Base-by-base conservation (phyloP, 352 stramenopile genomes). In the Globisporangium nodosum region DNA sequence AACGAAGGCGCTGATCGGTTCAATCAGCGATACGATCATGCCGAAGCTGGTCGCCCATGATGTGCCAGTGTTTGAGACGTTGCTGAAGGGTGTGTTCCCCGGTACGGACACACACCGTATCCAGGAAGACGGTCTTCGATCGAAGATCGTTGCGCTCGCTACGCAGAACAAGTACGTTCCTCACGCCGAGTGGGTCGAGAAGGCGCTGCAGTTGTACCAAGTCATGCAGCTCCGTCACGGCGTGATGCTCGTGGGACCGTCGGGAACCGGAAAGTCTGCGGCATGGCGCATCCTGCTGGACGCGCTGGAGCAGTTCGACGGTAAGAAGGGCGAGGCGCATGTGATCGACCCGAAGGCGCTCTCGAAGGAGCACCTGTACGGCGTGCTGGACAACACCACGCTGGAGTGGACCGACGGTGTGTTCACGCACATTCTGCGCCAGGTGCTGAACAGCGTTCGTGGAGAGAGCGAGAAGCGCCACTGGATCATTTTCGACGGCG, bases 401-500 rank as follows among this genome's bases (percentile, higher is more conserved):
- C 77, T 99, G 3, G 98, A 99, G 68, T 99, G 98, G 98, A 99
- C 93, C 16, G 97, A 99, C 71, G 98, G 98, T 67, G 86, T 99
- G 46, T 99, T 99, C 65, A 99, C 98, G 24, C 85, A 96, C 62
- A 73, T 99, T 39, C 71, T 99, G 8, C 85, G 98, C 9, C 87
- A 97, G 63, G 76, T 99, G 46, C 78, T 99, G 33, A 98, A 98
- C 52, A 99, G 99, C 58, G 94, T 99, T 45, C 85, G 97, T 56
- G 97, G 96, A 56, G 96, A 99, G 81, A 97, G 91, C 63, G 85
- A 97, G 40, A 88, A 96, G 56, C 83, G 94, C 5, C 94, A 99
- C 70, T 99, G 97, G 97, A 99, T 99, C 64, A 87, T 99, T 47
- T 99, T 99, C 67, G 98, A 99, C 79, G 98, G 98, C 50, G 97